Percentiles rank a stretch among this genome's conserved stretches.
Conservation (phyloP, 2,329 filamentous ascomycete species). For the Colletotrichum falcatum region DNA sequence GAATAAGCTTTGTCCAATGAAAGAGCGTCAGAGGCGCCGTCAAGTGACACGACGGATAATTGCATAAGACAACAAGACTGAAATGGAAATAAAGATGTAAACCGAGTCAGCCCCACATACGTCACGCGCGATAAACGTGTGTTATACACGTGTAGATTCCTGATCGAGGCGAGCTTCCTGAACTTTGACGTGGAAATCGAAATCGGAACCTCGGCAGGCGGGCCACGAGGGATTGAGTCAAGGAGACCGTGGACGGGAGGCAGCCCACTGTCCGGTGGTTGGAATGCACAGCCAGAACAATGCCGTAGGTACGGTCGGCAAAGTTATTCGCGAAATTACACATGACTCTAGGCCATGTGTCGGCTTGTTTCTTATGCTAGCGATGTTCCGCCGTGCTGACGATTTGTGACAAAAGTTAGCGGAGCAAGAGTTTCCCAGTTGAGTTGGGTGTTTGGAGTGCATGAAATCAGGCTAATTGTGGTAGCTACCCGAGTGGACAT, state of each 20-base stretch:
- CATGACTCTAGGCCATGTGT: constrained; percentile 30
- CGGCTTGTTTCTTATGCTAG: constrained; percentile 4
- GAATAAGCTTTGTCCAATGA: constrained; percentile 28
- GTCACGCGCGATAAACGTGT: constrained; percentile 32
- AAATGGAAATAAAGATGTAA: too few species aligned
- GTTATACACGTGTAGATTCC: not conserved
- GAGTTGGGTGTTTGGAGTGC: constrained; percentile 31
- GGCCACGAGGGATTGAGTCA: constrained; percentile 11
- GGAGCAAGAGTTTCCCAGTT: constrained; percentile 24
- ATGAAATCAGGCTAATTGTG: constrained; percentile 37
- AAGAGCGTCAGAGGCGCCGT: constrained; percentile 1
- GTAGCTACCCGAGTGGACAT: constrained; percentile 36
- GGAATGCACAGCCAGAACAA: constrained; percentile 1
- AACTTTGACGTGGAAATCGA: not conserved
- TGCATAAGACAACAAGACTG: not conserved
- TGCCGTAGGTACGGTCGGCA: constrained; percentile 22
- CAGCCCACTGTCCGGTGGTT: constrained; percentile 22
- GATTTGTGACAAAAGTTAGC: constrained; percentile 34
- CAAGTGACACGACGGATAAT: constrained; percentile 5
- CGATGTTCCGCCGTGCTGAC: constrained; percentile 19
- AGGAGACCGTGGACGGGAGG: constrained; percentile 24
- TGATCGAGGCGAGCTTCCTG: not conserved
- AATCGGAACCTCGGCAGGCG: constrained; percentile 8
- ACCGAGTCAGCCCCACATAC: constrained; percentile 36
- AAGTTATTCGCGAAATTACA: constrained; percentile 1